Evolutionary conservation across 2,329 filamentous ascomycete genomes (phyloP).

Genomic region (Alternaria postmessia): DNA sequence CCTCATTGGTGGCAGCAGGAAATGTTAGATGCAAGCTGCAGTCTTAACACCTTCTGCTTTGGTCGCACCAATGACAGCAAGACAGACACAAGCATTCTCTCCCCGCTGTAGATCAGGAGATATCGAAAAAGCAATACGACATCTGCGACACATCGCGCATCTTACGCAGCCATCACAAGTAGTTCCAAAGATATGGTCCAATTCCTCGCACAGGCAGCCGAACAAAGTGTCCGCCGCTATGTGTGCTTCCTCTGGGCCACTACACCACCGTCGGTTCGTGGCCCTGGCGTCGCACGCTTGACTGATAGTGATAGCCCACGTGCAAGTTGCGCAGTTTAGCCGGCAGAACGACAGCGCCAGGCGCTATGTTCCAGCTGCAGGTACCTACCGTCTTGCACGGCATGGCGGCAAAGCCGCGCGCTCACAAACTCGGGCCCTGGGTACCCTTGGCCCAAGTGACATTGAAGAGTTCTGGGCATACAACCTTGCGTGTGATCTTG

Average conservation of each 20-base stretch:
- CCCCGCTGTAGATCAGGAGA: slow-evolving; percentile 10
- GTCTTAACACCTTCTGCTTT: slow-evolving; percentile 28
- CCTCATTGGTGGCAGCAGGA: slow-evolving; percentile 20
- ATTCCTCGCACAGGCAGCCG: not conserved
- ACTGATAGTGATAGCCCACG: slow-evolving; percentile 30
- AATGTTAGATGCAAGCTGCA: slow-evolving; percentile 12
- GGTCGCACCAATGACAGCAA: slow-evolving; percentile 14
- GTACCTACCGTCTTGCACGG: slow-evolving; percentile 21
- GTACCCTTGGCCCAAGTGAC: slow-evolving; percentile 11
- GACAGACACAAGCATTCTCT: slow-evolving; percentile 1
- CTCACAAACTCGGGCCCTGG: slow-evolving; percentile 3
- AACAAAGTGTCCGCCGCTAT: slow-evolving; percentile 5
- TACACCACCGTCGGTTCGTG: slow-evolving; percentile 14
- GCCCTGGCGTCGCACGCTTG: slow-evolving; percentile 20
- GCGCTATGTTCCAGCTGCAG: slow-evolving; percentile 9
- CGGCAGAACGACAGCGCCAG: slow-evolving; percentile 18
- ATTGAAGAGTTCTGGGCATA: slow-evolving; percentile 1
- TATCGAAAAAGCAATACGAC: slow-evolving; percentile 8
- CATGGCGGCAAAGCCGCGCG: slow-evolving; percentile 26
- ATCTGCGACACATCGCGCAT: not conserved
- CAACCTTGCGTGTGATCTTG: not conserved
- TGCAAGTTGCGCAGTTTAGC: slow-evolving; percentile 31
- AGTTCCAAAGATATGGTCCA: not conserved
- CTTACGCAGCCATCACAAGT: slow-evolving; percentile 4
- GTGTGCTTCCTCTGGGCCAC: not conserved